Conservation (phyloP, 192 early-diverging fungal genomes). For the Podila epigama region DNA sequence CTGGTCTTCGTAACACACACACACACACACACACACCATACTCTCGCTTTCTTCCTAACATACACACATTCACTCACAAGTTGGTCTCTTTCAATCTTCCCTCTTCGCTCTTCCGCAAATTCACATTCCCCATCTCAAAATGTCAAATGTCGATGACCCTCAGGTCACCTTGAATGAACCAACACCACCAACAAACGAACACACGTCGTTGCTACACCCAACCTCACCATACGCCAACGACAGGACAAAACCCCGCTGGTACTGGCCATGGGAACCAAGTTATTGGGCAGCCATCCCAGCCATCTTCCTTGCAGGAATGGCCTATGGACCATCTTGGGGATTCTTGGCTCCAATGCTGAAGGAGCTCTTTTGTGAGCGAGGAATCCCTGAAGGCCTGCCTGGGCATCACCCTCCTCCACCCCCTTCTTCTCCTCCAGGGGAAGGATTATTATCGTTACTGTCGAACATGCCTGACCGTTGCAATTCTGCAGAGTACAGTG, state of each 20-base stretch:
- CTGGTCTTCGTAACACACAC: too few relatives aligned
- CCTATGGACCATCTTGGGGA: slow-evolving; percentile 2
- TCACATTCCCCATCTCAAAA: too few relatives aligned
- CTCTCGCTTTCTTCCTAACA: too few relatives aligned
- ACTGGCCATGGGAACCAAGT: slow-evolving; percentile 32
- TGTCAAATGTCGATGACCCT: background rate
- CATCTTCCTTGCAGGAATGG: slow-evolving; percentile 22
- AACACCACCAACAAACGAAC: too few relatives aligned
- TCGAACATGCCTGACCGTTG: too few relatives aligned
- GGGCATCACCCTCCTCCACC: slow-evolving; percentile 1
- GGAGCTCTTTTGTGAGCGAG: slow-evolving; percentile 33
- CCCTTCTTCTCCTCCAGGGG: too few relatives aligned
- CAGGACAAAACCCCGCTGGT: slow-evolving; percentile 8
- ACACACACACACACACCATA: too few relatives aligned
- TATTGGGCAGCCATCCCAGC: slow-evolving; percentile 38
- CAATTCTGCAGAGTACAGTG: slow-evolving; percentile 38
- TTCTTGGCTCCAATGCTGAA: slow-evolving; percentile 13
- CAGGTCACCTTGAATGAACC: background rate
- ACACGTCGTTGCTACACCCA: background rate
- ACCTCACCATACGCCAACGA: background rate
- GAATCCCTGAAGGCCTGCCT: slow-evolving; percentile 17
- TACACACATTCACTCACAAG: too few relatives aligned
- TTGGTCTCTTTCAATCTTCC: too few relatives aligned
- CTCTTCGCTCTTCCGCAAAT: too few relatives aligned
- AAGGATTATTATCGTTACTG: too few relatives aligned